phyloP scores from a whole-genome alignment of 495 filamentous ascomycete species.

The Neurospora sp. region DNA sequence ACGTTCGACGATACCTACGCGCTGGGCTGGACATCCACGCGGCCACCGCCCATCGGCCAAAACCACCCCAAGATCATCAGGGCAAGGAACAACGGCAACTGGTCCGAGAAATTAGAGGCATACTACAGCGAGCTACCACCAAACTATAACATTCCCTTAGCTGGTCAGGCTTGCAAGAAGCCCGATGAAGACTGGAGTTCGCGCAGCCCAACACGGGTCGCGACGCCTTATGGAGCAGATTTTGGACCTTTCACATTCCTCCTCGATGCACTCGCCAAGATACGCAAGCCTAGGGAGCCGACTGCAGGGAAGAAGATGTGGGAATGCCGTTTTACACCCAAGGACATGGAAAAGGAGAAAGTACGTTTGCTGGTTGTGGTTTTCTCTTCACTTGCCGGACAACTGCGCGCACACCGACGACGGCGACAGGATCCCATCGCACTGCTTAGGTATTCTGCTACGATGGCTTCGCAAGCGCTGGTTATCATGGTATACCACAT shows the following conservation, averaged over 20 bases:
- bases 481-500: background rate
- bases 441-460: background rate
- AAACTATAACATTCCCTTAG: slow-evolving; percentile 13
- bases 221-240: background rate
- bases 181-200: background rate
- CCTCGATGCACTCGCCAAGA: background rate
- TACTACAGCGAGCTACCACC: slow-evolving; percentile 16
- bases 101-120: background rate
- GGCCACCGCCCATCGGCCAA: background rate
- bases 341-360: background rate
- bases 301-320: background rate
- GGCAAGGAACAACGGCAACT: slow-evolving; percentile 3
- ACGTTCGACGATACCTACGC: slow-evolving; percentile 12
- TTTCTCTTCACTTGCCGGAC: background rate
- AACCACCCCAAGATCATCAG: slow-evolving; percentile 16
- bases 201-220: background rate
- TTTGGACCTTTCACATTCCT: background rate
- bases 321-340: background rate
- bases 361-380: background rate
- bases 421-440: background rate
- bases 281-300: background rate
- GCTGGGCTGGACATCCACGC: background rate
- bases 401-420: background rate
- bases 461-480: background rate
- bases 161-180: slow-evolving; percentile 13